phyloP scores from a whole-genome alignment of 2,329 filamentous ascomycete species.

The Aspergillus sp. region DNA sequence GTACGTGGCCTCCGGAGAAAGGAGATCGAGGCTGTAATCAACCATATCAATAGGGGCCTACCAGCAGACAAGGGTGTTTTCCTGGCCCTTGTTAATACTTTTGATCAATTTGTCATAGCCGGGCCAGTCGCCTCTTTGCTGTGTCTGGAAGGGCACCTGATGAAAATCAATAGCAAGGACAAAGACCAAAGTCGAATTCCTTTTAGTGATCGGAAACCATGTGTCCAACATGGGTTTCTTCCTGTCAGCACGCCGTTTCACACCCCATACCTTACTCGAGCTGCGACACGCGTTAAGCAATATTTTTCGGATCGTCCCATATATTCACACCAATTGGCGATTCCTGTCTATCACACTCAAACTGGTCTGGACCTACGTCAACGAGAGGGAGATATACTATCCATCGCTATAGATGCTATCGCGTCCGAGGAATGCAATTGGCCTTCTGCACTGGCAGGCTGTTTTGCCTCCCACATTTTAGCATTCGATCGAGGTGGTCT shows the following conservation, averaged over 20 bases:
- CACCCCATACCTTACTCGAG: constrained; percentile 32
- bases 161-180: background rate
- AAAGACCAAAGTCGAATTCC: constrained; percentile 25
- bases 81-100: constrained; percentile 15
- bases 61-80: background rate
- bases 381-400: constrained; percentile 4
- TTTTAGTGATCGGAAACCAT: constrained; percentile 31
- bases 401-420: constrained; percentile 18
- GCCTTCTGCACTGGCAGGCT: constrained; percentile 11
- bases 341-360: constrained; percentile 35
- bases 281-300: constrained; percentile 19
- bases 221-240: constrained; percentile 32
- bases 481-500: constrained; percentile 21
- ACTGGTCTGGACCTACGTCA: constrained; percentile 29
- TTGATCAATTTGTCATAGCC: constrained; percentile 19
- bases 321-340: constrained; percentile 14
- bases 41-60: constrained; percentile 8
- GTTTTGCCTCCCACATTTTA: constrained; percentile 14
- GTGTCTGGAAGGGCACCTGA: constrained; percentile 11
- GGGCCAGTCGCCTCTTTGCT: constrained; percentile 16
- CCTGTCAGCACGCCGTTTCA: constrained; percentile 46
- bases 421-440: constrained; percentile 18
- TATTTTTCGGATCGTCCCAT: constrained; percentile 13
- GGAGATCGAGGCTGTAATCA: constrained; percentile 1
- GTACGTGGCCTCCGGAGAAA: constrained; percentile 11